These are phyloP conservation scores for Trebouxia gelatinosa DNA, from an alignment of 163 green algal genomes.

Conservation along the genomic window DNA sequence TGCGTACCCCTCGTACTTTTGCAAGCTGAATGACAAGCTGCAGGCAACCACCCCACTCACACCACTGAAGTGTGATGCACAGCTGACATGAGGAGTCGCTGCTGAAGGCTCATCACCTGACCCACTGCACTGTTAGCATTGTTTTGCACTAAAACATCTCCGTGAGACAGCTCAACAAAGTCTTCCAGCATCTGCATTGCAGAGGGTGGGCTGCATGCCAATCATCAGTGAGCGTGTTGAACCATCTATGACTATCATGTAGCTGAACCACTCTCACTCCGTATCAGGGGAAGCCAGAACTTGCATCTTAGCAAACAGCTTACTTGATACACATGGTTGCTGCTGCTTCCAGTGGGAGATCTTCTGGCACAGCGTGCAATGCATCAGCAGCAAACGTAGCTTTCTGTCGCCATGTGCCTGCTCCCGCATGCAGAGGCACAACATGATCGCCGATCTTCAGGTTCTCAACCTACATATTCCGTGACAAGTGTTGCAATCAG, in stretches of 20 bases:
- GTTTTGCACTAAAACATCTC: constrained; percentile 87
- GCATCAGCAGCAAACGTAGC: constrained; percentile 1
- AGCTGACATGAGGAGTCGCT: no score
- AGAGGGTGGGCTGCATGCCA: constrained; percentile 66
- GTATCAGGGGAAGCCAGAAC: no score
- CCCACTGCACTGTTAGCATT: constrained; percentile 82
- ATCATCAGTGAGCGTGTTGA: background rate
- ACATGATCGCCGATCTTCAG: no score
- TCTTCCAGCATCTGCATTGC: constrained; percentile 80
- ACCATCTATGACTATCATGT: background rate
- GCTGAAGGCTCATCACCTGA: constrained; percentile 53
- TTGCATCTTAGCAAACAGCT: no score
- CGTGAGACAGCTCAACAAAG: constrained; percentile 73
- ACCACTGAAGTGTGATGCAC: no score
- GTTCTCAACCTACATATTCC: no score
- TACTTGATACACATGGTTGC: constrained; percentile 84
- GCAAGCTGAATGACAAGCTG: constrained; percentile 86
- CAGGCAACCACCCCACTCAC: no score
- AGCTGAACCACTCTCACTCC: no score
- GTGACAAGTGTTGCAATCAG: no score
- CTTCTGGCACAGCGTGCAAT: constrained; percentile 52
- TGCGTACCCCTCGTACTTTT: constrained; percentile 60
- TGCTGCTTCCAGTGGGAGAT: constrained; percentile 60
- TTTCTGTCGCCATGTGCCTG: constrained; percentile 73
- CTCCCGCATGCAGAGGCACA: constrained; percentile 61